Evolutionary conservation across 768 basidiomycete genomes (phyloP).

Genomic region (Paxillus ammoniavirescens): DNA sequence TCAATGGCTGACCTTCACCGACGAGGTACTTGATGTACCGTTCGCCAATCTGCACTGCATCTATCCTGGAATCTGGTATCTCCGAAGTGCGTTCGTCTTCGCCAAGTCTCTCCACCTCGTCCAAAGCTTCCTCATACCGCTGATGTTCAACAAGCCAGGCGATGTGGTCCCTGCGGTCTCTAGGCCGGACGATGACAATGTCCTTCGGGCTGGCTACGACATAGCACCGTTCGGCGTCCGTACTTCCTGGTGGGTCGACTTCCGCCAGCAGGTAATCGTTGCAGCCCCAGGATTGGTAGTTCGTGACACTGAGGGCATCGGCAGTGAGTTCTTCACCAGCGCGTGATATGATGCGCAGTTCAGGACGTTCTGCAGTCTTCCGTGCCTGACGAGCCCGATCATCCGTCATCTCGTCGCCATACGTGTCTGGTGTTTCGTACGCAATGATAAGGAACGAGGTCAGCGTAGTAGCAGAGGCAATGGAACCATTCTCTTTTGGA

Average conservation of each 20-base stretch:
- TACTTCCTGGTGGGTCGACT: conserved; percentile 26
- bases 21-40: conserved; percentile 88
- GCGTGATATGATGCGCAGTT: conserved; percentile 87
- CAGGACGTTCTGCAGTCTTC: conserved; percentile 87
- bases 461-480: conserved; percentile 33
- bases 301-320: conserved; percentile 77
- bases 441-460: conserved; percentile 86
- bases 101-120: conserved; percentile 67
- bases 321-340: conserved; percentile 84
- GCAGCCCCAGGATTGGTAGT: conserved; percentile 84
- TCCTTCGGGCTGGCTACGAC: conserved; percentile 86
- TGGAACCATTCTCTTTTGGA: conserved; percentile 15
- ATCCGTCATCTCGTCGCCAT: conserved; percentile 61
- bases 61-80: conserved; percentile 41
- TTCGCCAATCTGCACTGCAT: conserved; percentile 71
- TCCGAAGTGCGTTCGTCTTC: conserved; percentile 30
- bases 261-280: conserved; percentile 85
- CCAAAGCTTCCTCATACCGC: conserved; percentile 88
- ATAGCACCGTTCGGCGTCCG: conserved; percentile 52
- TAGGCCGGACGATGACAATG: conserved; percentile 79
- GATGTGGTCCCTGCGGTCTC: conserved; percentile 89
- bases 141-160: conserved; percentile 86
- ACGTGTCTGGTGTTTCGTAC: conserved; percentile 78
- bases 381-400: conserved; percentile 75
- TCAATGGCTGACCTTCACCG: conserved; percentile 55